Conservation (phyloP, 2,329 filamentous ascomycete genomes). For the Podosphaera aphanis region DNA sequence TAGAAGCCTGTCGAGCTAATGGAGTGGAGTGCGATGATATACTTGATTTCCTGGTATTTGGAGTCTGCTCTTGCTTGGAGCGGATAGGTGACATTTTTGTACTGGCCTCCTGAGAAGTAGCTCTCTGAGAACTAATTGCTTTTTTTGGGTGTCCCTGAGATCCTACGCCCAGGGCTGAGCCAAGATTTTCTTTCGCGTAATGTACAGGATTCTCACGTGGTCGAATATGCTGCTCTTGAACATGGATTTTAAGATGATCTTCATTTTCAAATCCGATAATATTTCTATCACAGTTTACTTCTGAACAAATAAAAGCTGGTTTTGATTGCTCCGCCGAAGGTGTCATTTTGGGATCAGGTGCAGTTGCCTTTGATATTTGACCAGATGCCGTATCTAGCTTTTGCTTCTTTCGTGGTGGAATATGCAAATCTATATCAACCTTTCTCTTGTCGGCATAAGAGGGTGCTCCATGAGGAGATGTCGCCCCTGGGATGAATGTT, state of each 20-base stretch:
- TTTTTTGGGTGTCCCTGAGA: constrained; percentile 19
- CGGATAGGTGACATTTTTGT: constrained; percentile 12
- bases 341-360: constrained; percentile 11
- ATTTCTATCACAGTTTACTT: constrained; percentile 29
- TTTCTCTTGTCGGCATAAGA: constrained; percentile 22
- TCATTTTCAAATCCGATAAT: constrained; percentile 27
- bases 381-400: too few relatives aligned
- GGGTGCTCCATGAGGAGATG: constrained; percentile 35
- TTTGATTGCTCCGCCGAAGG: constrained; percentile 11
- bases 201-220: constrained; percentile 30
- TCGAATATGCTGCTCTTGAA: constrained; percentile 34
- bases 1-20: constrained; percentile 25
- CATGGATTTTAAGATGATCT: constrained; percentile 28
- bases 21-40: constrained; percentile 21
- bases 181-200: constrained; percentile 27
- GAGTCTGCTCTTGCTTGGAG: constrained; percentile 20
- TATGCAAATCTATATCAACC: constrained; percentile 27
- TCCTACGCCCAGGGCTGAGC: constrained; percentile 27
- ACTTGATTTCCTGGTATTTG: constrained; percentile 17
- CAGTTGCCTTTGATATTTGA: constrained; percentile 9
- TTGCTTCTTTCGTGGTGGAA: constrained; percentile 29
- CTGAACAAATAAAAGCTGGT: constrained; percentile 21
- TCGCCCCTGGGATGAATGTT: constrained; percentile 29
- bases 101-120: constrained; percentile 14
- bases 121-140: constrained; percentile 8